These are phyloP conservation scores for Triticum urartu DNA, from an alignment of 176 grass and related monocot species.

Conservation along the genomic window DNA sequence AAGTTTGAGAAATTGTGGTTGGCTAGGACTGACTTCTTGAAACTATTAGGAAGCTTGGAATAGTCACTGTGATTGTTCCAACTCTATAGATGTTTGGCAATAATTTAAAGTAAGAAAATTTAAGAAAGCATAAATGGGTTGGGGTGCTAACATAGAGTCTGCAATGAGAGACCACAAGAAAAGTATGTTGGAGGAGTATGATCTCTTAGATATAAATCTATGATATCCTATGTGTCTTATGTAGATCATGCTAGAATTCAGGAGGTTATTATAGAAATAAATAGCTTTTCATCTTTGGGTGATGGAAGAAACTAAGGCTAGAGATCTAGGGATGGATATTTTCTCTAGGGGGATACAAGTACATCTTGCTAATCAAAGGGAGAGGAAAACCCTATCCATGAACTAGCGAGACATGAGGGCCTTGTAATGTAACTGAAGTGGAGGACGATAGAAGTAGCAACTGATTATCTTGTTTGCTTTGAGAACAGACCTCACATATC, in stretches of 20 bases:
- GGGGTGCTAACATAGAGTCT: background rate
- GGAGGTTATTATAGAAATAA: background rate
- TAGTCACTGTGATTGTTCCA: background rate
- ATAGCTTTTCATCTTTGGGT: background rate
- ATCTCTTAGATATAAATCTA: no score
- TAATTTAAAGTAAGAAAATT: background rate
- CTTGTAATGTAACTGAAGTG: background rate
- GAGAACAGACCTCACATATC: background rate
- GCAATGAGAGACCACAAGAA: background rate
- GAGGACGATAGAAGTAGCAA: background rate
- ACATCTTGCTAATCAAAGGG: background rate
- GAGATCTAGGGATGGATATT: no score
- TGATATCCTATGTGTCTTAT: no score
- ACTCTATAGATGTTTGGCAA: background rate
- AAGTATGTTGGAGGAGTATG: no score
- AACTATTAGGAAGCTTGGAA: background rate
- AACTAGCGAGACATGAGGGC: background rate
- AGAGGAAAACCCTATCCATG: background rate
- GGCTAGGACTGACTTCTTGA: background rate
- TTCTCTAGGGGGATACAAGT: no score
- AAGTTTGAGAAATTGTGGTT: background rate
- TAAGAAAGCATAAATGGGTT: background rate
- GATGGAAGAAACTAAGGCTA: background rate
- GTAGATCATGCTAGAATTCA: no score
- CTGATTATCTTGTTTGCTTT: background rate